phyloP scores from a whole-genome alignment of 2,329 filamentous ascomycete genomes.

The Trichoderma oligosporum region DNA sequence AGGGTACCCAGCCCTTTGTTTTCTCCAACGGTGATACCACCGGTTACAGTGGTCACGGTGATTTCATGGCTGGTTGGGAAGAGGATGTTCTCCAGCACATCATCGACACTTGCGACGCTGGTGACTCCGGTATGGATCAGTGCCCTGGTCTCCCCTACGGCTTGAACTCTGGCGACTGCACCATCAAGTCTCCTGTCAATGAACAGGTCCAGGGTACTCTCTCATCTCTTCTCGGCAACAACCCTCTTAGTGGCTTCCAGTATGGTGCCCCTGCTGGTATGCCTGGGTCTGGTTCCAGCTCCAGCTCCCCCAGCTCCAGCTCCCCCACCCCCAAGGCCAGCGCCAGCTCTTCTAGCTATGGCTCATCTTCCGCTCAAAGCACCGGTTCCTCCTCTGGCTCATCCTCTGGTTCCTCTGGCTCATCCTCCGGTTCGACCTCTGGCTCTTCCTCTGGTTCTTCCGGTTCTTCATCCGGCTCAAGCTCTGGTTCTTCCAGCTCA shows the following conservation, averaged over 20 bases:
- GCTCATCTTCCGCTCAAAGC: neutral
- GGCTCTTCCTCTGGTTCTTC: too few relatives aligned
- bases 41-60: conserved; percentile 66
- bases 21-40: conserved; percentile 66
- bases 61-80: conserved; percentile 74
- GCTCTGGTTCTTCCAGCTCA: neutral
- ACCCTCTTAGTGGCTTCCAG: conserved; percentile 51
- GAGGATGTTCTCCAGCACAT: conserved; percentile 60
- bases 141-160: conserved; percentile 57
- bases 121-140: conserved; percentile 56
- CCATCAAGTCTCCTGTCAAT: conserved; percentile 44
- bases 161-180: conserved; percentile 51
- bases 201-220: conserved; percentile 45
- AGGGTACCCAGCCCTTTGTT: conserved; percentile 61
- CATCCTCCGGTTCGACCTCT: neutral
- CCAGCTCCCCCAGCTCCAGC: neutral
- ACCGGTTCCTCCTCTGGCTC: neutral
- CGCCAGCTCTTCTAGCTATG: neutral
- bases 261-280: conserved; percentile 33
- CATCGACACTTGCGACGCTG: conserved; percentile 62
- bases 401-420: neutral
- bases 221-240: conserved; percentile 51
- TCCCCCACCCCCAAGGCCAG: neutral
- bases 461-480: too few relatives aligned
- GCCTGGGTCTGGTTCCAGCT: too few relatives aligned